phyloP scores from a whole-genome alignment of 768 basidiomycete species.

The Mrakia gelida region DNA sequence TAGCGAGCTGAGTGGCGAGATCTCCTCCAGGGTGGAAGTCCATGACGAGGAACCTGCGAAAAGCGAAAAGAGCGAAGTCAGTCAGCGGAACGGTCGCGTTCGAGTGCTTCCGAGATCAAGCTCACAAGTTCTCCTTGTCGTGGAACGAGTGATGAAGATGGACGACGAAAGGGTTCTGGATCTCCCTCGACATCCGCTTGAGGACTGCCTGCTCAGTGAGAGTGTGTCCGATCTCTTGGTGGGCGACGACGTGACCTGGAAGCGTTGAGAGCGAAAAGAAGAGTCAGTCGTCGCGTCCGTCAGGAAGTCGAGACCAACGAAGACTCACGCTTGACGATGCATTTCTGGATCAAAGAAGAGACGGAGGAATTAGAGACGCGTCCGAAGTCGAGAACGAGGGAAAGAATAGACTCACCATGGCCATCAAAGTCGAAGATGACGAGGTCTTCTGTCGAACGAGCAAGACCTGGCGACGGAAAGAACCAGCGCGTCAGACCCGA shows the following conservation, averaged over 20 bases:
- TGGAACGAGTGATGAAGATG: conserved; percentile 97
- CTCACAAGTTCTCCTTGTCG: conserved; percentile 85
- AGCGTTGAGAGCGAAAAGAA: not conserved
- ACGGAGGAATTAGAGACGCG: not conserved
- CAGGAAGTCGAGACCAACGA: not conserved
- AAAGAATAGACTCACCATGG: conserved; percentile 45
- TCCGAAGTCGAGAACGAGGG: not conserved
- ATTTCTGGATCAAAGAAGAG: conserved; percentile 53
- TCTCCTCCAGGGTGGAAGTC: conserved; percentile 93
- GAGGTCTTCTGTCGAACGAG: conserved; percentile 70
- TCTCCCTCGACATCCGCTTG: conserved; percentile 79
- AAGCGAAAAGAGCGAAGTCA: conserved; percentile 49
- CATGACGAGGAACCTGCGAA: conserved; percentile 87
- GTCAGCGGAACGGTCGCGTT: conserved; percentile 60
- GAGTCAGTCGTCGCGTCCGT: not conserved
- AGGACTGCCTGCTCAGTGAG: conserved; percentile 93
- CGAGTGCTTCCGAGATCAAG: not conserved
- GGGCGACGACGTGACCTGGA: conserved; percentile 64
- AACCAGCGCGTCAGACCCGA: not conserved
- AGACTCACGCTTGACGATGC: conserved; percentile 76
- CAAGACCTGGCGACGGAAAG: conserved; percentile 47
- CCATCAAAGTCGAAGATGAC: not conserved
- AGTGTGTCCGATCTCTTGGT: conserved; percentile 94
- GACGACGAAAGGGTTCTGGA: conserved; percentile 77
- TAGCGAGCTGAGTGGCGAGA: conserved; percentile 91